A percentile compares a stretch with the other conserved stretches of the same genome.
These are phyloP conservation scores for Trypanosoma cruzi DNA, from an alignment of 208 protist species.

Conservation along the genomic window DNA sequence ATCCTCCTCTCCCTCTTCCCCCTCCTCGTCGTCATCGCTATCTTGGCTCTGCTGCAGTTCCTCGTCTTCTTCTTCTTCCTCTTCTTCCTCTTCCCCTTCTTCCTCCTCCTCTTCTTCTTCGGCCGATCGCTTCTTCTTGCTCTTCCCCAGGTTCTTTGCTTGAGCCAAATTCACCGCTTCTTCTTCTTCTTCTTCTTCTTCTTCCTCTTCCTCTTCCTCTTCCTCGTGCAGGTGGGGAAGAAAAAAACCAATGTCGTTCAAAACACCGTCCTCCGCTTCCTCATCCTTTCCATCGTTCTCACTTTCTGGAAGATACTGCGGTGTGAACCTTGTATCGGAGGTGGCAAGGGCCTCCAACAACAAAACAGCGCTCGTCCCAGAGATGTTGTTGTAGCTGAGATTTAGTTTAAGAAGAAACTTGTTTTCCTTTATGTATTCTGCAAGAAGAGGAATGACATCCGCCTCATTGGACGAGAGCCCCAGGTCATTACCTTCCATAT, in stretches of 20 bases:
- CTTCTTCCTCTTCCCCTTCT: conserved; percentile 28
- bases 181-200: conserved; percentile 20
- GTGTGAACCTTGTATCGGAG: conserved; percentile 64
- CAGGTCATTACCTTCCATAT: conserved; percentile 55
- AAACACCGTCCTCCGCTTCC: conserved; percentile 12
- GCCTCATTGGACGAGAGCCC: conserved; percentile 40
- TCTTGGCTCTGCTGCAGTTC: conserved; percentile 21
- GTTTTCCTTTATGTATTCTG: conserved; percentile 61
- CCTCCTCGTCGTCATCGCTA: conserved; percentile 35
- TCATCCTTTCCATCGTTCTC: conserved; percentile 11
- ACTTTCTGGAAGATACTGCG: conserved; percentile 39
- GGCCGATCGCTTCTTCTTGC: background rate
- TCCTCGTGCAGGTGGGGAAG: conserved; percentile 17
- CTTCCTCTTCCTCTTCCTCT: conserved; percentile 35
- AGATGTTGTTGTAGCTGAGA: conserved; percentile 61
- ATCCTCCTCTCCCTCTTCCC: conserved; percentile 34
- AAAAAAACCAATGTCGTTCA: conserved; percentile 27
- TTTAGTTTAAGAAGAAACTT: conserved; percentile 77
- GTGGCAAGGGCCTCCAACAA: conserved; percentile 47
- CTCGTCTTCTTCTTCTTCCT: conserved; percentile 22
- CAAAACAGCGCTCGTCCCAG: conserved; percentile 20
- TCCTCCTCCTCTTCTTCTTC: conserved; percentile 9
- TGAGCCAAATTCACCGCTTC: conserved; percentile 15
- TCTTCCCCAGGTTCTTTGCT: conserved; percentile 3
- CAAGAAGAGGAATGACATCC: conserved; percentile 36